Base-by-base conservation (phyloP, 2,329 filamentous ascomycete species). In the Aspergillus fumigatus region DNA sequence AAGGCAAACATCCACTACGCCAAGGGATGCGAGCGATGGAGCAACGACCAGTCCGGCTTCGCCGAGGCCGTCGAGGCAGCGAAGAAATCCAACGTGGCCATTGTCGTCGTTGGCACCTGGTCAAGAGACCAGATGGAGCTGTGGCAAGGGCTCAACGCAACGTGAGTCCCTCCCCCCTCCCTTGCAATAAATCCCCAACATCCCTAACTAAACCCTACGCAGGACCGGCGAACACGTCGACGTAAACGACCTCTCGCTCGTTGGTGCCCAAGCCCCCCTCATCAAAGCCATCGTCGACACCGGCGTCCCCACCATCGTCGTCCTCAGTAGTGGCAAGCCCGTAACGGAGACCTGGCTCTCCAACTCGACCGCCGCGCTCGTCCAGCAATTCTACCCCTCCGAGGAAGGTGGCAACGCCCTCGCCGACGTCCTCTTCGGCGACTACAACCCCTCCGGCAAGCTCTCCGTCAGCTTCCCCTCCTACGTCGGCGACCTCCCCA, bases 61-160 rank as follows among this genome's bases (percentile, higher is more conserved):
- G 70, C 78, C 0, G 86, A 85, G 65, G 88, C 88, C 6, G 71
- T 90, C n/a, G 75, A 82, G 0, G 83, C 83, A 0, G 87, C 87
- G 1, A 76, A 85, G 64, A 80, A 80, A 9, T 86, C 88, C 3
- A 88, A 91, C 64, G 83, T 90, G 2, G 88, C 88, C 5, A 80
- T 91, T 4, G 86, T 91, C 0, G 78, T 91, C 0, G 87, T 90
- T 1, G 88, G 88, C 32, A 91, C 88, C 8, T 90, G 88, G 88
- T 85, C 84, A 26, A 82, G 88, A 50, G 88, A 92, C 65, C 88
- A 91, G 67, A 76, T 79, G 52, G 83, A 90, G 69, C 82, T 91
- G 3, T 90, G 87, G 88, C 71, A 75, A 55, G 85, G 85, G 0
- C 70, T 89, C 2, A 91, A 91, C 62, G 87, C 87, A 27, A 91